Evolutionary conservation across 129 eudicot genomes (phyloP), one percentile per base, ranked within the genome.

Genomic region (Pulicaria dysenterica): DNA sequence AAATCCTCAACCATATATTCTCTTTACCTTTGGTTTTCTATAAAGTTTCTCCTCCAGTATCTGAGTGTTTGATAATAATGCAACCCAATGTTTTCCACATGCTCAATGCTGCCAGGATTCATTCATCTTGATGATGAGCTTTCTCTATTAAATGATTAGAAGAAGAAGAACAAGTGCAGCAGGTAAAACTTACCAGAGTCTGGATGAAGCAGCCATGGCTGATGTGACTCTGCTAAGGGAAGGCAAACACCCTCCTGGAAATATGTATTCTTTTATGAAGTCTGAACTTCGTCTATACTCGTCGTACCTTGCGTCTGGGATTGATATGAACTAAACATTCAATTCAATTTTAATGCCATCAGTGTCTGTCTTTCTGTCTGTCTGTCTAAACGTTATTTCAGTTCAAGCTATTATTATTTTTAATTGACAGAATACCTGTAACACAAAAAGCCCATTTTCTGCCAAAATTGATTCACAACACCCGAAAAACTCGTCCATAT

Each of bases 211-310:
- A 77, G 85, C 88, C 99, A 94, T 94, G 64, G 99, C 97, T 41
- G 93, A 58, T 57, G 96, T 90, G 50, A 90, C 88, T 82, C 97
- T 65, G 71, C 96, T 90, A 34, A 94, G 83, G n/a, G 97, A 86
- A 71, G 96, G 97, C 46, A 94, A 31, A 74, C 97, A 88, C 12
- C 93, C 93, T 15, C 99, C 99, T 0, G 91, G 97, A 71, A 88
- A 94, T 82, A 94, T 90, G 73, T 94, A 94, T 69, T 94, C 99
- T 71, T 86, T 94, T 40, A 90, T 83, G 54, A 94, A 94, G 75
- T 86, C 97, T 12, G 97, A 75, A 79, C 96, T 88, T 40, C 80
- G 79, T 50, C 96, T 86, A 70, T 90, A 88, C 72, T 88, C 96
- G 15, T 94, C 91, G 54, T 90, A 94, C 73, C 91, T 80, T 68